phyloP scores from a whole-genome alignment of 768 basidiomycete genomes.

The Rhizopogon rudus region DNA sequence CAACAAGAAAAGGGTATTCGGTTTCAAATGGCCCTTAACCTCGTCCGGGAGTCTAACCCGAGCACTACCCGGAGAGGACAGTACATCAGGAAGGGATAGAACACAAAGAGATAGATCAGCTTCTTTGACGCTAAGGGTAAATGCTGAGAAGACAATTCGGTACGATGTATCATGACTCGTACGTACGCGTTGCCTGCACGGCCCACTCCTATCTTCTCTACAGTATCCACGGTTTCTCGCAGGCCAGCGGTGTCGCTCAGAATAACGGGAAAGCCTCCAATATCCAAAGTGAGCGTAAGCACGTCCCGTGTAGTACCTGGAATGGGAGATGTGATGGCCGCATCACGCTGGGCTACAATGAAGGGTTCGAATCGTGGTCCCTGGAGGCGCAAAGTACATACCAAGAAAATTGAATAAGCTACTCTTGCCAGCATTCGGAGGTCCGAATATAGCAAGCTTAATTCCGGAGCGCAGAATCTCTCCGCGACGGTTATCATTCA shows the following conservation, averaged over 20 bases:
- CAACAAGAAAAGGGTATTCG: conserved; percentile 63
- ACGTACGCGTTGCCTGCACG: conserved; percentile 66
- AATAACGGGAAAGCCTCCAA: conserved; percentile 80
- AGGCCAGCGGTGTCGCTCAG: conserved; percentile 87
- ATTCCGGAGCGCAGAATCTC: conserved; percentile 83
- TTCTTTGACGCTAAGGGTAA: conserved; percentile 44
- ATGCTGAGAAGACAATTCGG: background rate
- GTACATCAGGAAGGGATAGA: conserved; percentile 57
- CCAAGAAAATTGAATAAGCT: conserved; percentile 83
- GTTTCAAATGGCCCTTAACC: conserved; percentile 44
- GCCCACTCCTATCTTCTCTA: conserved; percentile 80
- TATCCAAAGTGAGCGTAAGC: conserved; percentile 78
- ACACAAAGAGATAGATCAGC: conserved; percentile 81
- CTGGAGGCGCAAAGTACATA: conserved; percentile 20
- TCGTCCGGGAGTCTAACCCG: conserved; percentile 37
- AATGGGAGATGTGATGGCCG: conserved; percentile 83
- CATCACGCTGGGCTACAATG: conserved; percentile 70
- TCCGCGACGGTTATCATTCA: conserved; percentile 70
- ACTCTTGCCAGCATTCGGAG: conserved; percentile 94
- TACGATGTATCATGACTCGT: background rate
- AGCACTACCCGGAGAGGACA: conserved; percentile 4
- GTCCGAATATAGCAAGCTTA: conserved; percentile 83
- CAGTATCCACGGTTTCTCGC: conserved; percentile 50
- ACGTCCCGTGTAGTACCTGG: conserved; percentile 91
- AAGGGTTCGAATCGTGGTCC: background rate